Evolutionary conservation across 2,329 filamentous ascomycete genomes (phyloP).

Genomic region (Alternaria panax): DNA sequence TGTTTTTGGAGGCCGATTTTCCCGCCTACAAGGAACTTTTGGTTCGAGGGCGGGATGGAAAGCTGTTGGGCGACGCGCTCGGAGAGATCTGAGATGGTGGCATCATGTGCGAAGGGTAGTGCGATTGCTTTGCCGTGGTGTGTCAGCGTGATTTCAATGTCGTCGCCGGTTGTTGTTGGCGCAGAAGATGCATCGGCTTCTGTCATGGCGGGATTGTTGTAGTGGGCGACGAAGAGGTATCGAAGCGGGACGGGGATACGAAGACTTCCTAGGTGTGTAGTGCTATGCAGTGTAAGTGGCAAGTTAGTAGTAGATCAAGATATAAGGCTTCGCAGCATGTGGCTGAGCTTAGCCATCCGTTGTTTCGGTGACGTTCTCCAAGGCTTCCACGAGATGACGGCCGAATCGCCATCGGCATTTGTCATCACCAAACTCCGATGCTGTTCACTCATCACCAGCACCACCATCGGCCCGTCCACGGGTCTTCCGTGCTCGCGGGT

Average conservation of each 20-base stretch:
- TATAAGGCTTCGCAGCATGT: slow-evolving; percentile 31
- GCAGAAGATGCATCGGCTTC: slow-evolving; percentile 15
- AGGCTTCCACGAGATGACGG: slow-evolving; percentile 42
- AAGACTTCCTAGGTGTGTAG: background rate
- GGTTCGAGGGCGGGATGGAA: slow-evolving; percentile 67
- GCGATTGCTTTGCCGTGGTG: slow-evolving; percentile 62
- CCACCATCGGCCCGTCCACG: background rate
- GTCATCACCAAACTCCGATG: slow-evolving; percentile 35
- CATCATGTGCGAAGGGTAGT: slow-evolving; percentile 57
- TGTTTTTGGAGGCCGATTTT: slow-evolving; percentile 70
- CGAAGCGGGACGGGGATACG: background rate
- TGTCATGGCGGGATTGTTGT: slow-evolving; percentile 18
- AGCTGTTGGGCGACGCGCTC: slow-evolving; percentile 64
- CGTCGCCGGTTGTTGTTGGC: slow-evolving; percentile 19
- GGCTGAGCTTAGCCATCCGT: slow-evolving; percentile 27
- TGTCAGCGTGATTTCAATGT: slow-evolving; percentile 57
- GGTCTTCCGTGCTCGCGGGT: background rate
- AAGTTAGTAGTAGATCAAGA: slow-evolving; percentile 42
- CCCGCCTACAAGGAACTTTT: slow-evolving; percentile 71
- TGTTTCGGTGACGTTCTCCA: slow-evolving; percentile 44
- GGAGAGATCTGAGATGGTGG: slow-evolving; percentile 67
- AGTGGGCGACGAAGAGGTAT: background rate
- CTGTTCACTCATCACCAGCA: background rate
- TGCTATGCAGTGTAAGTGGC: slow-evolving; percentile 25
- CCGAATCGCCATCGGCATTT: slow-evolving; percentile 42